Evolutionary conservation across 2,329 filamentous ascomycete species (phyloP), one percentile per base, ranked within the genome.

Genomic region (Pseudogymnoascus sp.): DNA sequence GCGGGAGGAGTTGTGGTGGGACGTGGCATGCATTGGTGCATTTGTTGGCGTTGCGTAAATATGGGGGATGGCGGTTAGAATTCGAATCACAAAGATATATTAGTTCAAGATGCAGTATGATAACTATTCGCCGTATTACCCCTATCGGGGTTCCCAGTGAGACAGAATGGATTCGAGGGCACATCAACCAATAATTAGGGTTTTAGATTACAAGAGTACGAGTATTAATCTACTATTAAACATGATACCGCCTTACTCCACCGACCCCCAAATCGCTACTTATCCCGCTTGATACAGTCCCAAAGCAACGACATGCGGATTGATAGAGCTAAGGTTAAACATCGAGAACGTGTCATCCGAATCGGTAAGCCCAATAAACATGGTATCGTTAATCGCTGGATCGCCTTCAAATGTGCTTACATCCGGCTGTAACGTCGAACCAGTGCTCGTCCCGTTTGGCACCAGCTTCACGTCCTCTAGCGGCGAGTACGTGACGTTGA

Each of bases 201-300:
- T 12, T 21, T 21, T 33, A 21, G 33, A 14, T 55, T 55, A 55
- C 49, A 55, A 55, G 45, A 55, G 26, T 33, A 55, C 45, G n/a
- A 55, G 49, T 33, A 55, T 55, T 55, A 2, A 16, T 55, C 26
- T 55, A 55, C 33, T 55, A 60, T 29, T 52, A 39, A 16, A 19
- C 39, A 60, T 60, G 14, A 23, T 60, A 38, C 58, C 33, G 12
- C 38, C 23, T 60, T 60, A 39, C 60, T 43, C 60, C 39, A 11
- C 23, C 5, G 19, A 19, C n/a, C n/a, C n/a, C 10, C 39, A 62
- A 60, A 39, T 45, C 23, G 33, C 19, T 19, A 10, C 38, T 81
- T 80, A 94, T 67, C 90, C 91, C 68, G 90, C 86, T 76, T 91
- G 88, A 73, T 92, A 94, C 38, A 94, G 71, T 61, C 92, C 78